Conservation (phyloP, 177 flowering plant species). For the Vitis hybrid region DNA sequence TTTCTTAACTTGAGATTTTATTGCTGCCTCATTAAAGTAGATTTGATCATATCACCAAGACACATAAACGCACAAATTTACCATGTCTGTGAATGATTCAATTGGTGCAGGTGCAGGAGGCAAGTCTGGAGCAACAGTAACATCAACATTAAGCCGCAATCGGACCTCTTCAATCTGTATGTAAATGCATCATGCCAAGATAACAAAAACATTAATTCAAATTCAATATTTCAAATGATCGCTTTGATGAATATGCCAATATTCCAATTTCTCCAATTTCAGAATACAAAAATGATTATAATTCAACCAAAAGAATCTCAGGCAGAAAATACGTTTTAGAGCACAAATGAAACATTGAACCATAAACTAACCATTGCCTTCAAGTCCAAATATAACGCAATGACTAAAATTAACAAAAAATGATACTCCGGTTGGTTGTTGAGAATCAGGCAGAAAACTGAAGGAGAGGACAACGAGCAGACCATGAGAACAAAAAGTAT, state of each 20-base stretch:
- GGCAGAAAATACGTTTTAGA: neutral
- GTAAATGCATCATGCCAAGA: constrained; percentile 3
- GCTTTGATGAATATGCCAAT: neutral
- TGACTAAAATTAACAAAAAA: neutral
- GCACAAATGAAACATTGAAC: neutral
- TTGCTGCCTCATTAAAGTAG: neutral
- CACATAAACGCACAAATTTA: constrained; percentile 6
- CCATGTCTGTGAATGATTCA: constrained; percentile 64
- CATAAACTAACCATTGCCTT: neutral
- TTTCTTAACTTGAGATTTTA: neutral
- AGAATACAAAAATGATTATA: constrained; percentile 1
- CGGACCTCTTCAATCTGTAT: constrained; percentile 59
- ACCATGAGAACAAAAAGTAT: neutral
- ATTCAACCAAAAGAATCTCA: neutral
- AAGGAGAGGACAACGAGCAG: neutral
- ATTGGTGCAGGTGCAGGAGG: constrained; percentile 54
- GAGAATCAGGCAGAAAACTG: neutral
- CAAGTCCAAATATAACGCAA: neutral
- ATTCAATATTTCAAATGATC: neutral
- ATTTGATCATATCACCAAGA: neutral
- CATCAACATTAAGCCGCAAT: constrained; percentile 57
- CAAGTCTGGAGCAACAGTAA: constrained; percentile 38
- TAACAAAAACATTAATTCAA: neutral
- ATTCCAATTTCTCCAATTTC: neutral
- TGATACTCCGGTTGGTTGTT: neutral